phyloP scores from a whole-genome alignment of 495 filamentous ascomycete species.

The Clohesyomyces aquaticus region DNA sequence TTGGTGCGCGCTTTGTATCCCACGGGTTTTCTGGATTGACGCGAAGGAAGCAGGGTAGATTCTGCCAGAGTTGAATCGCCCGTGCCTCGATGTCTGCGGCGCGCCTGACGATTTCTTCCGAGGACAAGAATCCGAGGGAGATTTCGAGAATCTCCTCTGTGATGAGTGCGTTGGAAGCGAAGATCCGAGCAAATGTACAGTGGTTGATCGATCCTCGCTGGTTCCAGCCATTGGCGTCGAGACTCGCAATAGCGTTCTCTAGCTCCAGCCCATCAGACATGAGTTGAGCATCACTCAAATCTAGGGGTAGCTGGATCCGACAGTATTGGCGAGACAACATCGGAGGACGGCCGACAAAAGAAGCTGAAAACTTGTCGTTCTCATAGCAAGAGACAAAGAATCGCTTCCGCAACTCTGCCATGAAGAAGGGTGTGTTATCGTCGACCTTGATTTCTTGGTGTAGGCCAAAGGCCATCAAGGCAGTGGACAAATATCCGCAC shows the following conservation, averaged over 20 bases:
- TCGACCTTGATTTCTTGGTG: constrained; percentile 56
- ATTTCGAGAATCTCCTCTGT: constrained; percentile 65
- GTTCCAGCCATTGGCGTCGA: constrained; percentile 62
- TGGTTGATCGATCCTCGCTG: constrained; percentile 47
- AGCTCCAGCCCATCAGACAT: constrained; percentile 54
- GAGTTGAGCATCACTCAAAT: constrained; percentile 58
- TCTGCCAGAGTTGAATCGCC: constrained; percentile 14
- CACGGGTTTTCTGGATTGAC: constrained; percentile 19
- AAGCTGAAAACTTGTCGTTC: constrained; percentile 57
- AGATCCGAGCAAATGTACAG: constrained; percentile 54
- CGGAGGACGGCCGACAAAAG: constrained; percentile 62
- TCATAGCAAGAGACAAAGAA: constrained; percentile 60
- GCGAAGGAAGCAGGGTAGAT: constrained; percentile 27
- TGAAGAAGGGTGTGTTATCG: constrained; percentile 56
- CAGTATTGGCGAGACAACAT: constrained; percentile 60
- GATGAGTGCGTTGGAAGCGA: constrained; percentile 54
- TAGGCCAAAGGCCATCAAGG: constrained; percentile 61
- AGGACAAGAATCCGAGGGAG: constrained; percentile 54
- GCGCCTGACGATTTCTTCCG: constrained; percentile 53
- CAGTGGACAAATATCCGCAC: constrained; percentile 51
- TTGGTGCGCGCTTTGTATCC: constrained; percentile 28
- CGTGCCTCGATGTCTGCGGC: constrained; percentile 50
- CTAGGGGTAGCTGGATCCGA: constrained; percentile 59
- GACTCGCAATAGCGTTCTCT: constrained; percentile 48
- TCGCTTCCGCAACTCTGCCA: constrained; percentile 55